Evolutionary conservation across 257 asterid species (phyloP).

Genomic region (Rauvolfia tetraphylla): DNA sequence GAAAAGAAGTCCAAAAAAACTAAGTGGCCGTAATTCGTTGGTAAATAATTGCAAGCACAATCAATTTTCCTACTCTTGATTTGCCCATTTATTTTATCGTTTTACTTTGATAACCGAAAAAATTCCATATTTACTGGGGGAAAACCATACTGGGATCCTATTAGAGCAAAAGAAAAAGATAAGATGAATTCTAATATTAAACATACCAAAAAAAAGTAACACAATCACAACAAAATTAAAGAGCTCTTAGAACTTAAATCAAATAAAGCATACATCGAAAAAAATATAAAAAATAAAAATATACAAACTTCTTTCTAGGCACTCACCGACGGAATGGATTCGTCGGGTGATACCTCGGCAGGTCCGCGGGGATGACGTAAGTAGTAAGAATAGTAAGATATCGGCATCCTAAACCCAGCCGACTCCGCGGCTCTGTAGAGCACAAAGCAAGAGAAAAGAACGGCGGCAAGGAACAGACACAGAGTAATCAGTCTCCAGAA

Average conservation of each 20-base stretch:
- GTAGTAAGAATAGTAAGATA: not conserved
- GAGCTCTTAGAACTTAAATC: not conserved
- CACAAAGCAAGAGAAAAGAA: slow-evolving; percentile 24
- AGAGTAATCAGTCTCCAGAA: slow-evolving; percentile 13
- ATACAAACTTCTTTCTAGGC: not conserved
- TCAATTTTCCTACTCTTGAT: not conserved
- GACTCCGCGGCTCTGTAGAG: slow-evolving; percentile 28
- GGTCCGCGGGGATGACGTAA: not conserved
- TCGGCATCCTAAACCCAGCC: slow-evolving; percentile 17
- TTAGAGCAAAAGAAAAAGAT: not conserved
- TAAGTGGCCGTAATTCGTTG: not conserved
- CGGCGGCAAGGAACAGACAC: slow-evolving; percentile 15
- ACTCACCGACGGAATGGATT: slow-evolving; percentile 16
- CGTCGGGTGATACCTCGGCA: not conserved
- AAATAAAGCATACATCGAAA: not conserved
- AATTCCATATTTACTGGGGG: no score
- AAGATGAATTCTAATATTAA: not conserved
- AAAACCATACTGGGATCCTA: not conserved
- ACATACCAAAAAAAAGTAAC: not conserved
- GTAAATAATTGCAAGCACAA: not conserved
- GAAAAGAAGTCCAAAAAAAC: not conserved
- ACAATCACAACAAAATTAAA: no score
- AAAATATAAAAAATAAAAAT: not conserved
- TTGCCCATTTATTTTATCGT: not conserved
- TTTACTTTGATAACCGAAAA: not conserved